Percentiles rank a stretch among this genome's conserved stretches.
Conservation (phyloP, 345 rosid species). For the Syzygium grande region DNA sequence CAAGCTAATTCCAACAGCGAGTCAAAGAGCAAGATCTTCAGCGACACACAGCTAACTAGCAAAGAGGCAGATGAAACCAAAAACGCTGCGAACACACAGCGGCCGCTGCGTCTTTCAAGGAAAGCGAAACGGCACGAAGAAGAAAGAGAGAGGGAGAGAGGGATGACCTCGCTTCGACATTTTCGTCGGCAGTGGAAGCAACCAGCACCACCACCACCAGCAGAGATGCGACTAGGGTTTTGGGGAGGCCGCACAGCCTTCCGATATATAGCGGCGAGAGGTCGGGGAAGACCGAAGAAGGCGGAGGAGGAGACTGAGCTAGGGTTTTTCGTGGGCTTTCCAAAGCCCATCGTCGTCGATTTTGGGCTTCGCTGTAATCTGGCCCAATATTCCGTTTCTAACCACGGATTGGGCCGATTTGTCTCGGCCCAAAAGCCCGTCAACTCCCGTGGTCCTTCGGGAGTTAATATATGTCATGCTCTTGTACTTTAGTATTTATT, state of each 20-base stretch:
- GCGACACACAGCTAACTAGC: not conserved
- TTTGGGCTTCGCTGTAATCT: not conserved
- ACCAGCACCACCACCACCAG: not conserved
- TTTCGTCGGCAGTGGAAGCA: conserved; percentile 21
- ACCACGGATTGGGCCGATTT: not conserved
- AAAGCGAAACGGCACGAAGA: not conserved
- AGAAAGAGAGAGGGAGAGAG: not conserved
- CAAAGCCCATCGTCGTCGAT: not conserved
- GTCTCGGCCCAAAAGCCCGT: not conserved
- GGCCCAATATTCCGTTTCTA: too few species aligned
- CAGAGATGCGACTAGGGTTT: not conserved
- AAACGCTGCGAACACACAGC: not conserved
- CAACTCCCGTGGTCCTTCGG: not conserved
- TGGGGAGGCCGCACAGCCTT: not conserved
- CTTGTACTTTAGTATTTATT: not conserved
- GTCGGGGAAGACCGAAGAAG: not conserved
- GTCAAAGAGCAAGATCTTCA: not conserved
- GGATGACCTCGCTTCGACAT: conserved; percentile 90
- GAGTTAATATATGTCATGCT: not conserved
- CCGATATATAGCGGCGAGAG: not conserved
- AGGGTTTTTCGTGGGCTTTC: not conserved
- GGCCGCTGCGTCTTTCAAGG: not conserved
- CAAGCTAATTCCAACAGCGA: not conserved
- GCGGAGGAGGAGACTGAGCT: not conserved
- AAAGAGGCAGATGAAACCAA: not conserved